Evolutionary conservation across 345 rosid genomes (phyloP), one percentile per base, ranked within the genome.

Genomic region (Gossypium turneri): DNA sequence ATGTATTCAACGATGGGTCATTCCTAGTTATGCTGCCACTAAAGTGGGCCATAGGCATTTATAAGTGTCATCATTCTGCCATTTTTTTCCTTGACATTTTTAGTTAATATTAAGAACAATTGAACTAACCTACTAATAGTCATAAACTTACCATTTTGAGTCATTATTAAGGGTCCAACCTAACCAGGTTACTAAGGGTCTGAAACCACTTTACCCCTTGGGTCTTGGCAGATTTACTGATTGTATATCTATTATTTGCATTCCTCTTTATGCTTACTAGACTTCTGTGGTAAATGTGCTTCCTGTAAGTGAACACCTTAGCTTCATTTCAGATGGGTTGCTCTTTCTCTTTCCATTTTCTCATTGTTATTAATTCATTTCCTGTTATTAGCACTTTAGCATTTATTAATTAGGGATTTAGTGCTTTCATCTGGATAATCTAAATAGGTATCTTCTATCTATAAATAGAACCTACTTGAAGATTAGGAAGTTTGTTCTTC

Each of bases 1-100:
- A 90, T 72, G 87, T 66, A 59, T 59, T 19, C 43, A 76, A 71
- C 60, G 43, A 67, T 22, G 57, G 47, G 12, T 69, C 51, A 68
- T 57, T 43, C 51, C 75, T 16, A 72, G 64, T 41, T 59, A 57
- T 56, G 34, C 27, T 58, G 62, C 34, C 53, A 12, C 9, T 15
- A 24, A 73, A 59, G 22, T 7, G 24, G 22, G 24, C 57, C 55
- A 8, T 50, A 50, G 43, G 27, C 44, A 25, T 48, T 25, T 16
- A 22, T 7, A 45, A 47, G 25, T 67, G 7, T 47, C 51, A 67
- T 12, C 56, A 47, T 47, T 67, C 55, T 67, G 20, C 41, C 55
- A 22, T 12, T 22, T 12, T 29, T 27, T 47, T 48, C 56, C 56
- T 47, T 47, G 53, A 47, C 16, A 47, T 7, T 47, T 19, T 45